Percentiles rank a stretch among this genome's conserved stretches.
Conservation (phyloP, 768 basidiomycete species). For the Hypholoma sublateritium region DNA sequence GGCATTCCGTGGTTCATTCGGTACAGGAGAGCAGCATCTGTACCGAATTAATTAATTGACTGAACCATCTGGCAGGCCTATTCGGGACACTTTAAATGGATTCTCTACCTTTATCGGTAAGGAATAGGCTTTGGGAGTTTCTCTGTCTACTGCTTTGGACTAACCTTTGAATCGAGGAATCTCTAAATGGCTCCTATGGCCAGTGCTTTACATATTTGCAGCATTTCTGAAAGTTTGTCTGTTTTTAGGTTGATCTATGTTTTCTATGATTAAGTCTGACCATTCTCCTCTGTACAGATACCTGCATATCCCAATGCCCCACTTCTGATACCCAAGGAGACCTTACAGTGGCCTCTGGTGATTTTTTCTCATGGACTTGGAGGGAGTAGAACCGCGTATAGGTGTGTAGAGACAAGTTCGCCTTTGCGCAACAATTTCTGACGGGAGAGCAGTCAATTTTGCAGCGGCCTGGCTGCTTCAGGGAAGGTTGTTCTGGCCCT, state of each 20-base stretch:
- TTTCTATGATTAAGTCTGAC: no score
- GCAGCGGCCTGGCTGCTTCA: constrained; percentile 68
- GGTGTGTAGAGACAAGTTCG: constrained; percentile 27
- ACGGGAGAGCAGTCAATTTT: constrained; percentile 54
- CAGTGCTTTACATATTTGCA: constrained; percentile 52
- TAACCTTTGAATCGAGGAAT: constrained; percentile 24
- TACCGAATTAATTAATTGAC: no score
- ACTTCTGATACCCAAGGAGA: constrained; percentile 38
- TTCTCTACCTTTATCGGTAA: constrained; percentile 50
- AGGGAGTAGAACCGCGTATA: constrained; percentile 72
- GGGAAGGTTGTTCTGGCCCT: constrained; percentile 82
- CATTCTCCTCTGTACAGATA: constrained; percentile 37
- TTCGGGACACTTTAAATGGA: constrained; percentile 45
- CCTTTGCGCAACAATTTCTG: neutral
- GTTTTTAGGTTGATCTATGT: no score
- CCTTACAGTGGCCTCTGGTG: constrained; percentile 68
- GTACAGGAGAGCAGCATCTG: no score
- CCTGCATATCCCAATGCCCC: constrained; percentile 58
- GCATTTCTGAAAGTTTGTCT: constrained; percentile 42
- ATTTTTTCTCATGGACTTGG: constrained; percentile 86
- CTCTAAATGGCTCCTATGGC: constrained; percentile 45
- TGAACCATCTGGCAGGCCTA: constrained; percentile 33
- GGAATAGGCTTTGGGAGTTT: neutral
- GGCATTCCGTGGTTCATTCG: constrained; percentile 59
- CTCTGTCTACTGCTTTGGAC: no score